Conservation (phyloP, 768 basidiomycete genomes). For the Brasilioporus rufonigricans region DNA sequence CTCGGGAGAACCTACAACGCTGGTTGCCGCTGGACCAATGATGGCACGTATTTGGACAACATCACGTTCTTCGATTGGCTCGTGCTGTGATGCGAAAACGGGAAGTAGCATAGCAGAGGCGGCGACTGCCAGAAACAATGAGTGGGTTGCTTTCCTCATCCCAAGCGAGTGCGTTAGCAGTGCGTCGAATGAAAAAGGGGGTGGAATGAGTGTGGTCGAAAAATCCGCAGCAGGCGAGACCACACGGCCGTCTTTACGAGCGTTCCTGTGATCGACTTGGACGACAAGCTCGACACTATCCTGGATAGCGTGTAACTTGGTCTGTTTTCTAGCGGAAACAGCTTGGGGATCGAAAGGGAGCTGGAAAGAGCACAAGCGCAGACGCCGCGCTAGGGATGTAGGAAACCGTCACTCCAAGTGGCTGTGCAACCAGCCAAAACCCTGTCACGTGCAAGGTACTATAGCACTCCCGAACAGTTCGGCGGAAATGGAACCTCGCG, state of each 20-base stretch:
- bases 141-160: constrained; percentile 22
- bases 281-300: constrained; percentile 2
- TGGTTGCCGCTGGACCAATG: not conserved
- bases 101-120: constrained; percentile 28
- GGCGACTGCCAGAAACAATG: constrained; percentile 28
- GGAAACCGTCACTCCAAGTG: constrained; percentile 19
- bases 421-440: constrained; percentile 15
- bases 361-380: constrained; percentile 8
- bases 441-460: constrained; percentile 20
- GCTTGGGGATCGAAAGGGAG: constrained; percentile 5
- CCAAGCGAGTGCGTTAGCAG: constrained; percentile 13
- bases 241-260: constrained; percentile 9
- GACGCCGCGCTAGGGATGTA: constrained; percentile 10
- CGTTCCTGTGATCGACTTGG: not conserved
- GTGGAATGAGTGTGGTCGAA: constrained; percentile 24
- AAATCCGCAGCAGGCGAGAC: constrained; percentile 22
- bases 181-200: constrained; percentile 3
- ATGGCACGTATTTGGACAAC: constrained; percentile 17
- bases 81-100: constrained; percentile 21
- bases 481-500: not conserved
- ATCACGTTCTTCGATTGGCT: constrained; percentile 13
- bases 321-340: not conserved
- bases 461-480: not conserved
- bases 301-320: not conserved
- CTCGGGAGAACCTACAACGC: not conserved